Conservation (phyloP, 1,284 basidiomycete genomes). For the Heterobasidion annosum region DNA sequence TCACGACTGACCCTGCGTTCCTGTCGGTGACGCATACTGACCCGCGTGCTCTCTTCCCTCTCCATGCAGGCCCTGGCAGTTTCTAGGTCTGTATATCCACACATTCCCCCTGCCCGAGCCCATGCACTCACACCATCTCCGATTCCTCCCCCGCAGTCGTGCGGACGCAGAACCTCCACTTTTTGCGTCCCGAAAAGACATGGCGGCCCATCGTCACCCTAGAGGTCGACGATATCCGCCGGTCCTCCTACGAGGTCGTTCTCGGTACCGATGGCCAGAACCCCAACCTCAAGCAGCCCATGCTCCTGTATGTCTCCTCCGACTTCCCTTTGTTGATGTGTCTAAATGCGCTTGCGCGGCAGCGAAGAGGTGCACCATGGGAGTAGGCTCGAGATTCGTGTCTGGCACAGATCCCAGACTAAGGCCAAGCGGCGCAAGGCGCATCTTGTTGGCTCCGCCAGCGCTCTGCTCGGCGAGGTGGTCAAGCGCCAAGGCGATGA, state of each 20-base stretch:
- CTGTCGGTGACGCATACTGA: too few species aligned
- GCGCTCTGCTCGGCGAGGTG: constrained; percentile 41
- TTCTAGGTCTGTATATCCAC: too few species aligned
- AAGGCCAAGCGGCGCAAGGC: constrained; percentile 53
- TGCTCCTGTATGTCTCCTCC: constrained; percentile 38
- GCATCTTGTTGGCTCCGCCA: constrained; percentile 39
- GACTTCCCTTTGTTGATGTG: background rate
- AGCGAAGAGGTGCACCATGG: constrained; percentile 29
- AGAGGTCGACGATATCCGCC: constrained; percentile 34
- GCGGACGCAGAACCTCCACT: constrained; percentile 21
- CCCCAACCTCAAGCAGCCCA: constrained; percentile 45
- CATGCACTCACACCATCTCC: background rate
- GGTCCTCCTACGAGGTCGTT: constrained; percentile 33
- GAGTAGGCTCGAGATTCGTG: constrained; percentile 38
- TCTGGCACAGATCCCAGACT: constrained; percentile 42
- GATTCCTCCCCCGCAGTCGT: constrained; percentile 15
- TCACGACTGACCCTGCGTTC: too few species aligned
- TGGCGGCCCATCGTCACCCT: constrained; percentile 58
- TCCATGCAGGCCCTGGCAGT: too few species aligned
- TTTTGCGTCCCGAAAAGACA: constrained; percentile 24
- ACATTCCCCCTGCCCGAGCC: too few species aligned
- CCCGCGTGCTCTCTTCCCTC: too few species aligned
- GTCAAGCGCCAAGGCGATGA: constrained; percentile 35
- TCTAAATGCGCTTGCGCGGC: background rate
- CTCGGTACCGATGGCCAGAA: constrained; percentile 64